Conservation (phyloP, 169 alveolate species). For the Plasmodium fragile region DNA sequence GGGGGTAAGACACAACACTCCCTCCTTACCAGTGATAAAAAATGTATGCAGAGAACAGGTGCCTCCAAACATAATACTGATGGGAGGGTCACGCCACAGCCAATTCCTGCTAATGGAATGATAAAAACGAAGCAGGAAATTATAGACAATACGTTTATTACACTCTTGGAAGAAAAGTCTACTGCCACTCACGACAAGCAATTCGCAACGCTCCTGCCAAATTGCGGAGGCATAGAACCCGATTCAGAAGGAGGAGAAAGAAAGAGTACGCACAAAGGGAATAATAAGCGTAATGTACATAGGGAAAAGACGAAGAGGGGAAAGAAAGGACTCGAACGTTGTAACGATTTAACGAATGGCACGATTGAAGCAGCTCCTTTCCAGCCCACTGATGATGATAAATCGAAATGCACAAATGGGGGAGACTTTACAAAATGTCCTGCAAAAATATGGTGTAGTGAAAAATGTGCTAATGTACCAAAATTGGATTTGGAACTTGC, state of each 20-base stretch:
- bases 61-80: not conserved
- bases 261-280: not conserved
- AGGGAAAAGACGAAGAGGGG: not conserved
- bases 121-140: not conserved
- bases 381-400: not conserved
- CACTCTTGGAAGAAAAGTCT: not conserved
- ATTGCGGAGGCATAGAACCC: not conserved
- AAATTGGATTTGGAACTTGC: not conserved
- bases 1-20: not conserved
- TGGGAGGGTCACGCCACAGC: not conserved
- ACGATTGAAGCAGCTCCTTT: not conserved
- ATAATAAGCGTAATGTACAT: conserved; percentile 6
- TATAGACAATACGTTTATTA: not conserved
- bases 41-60: not conserved
- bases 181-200: not conserved
- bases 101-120: not conserved
- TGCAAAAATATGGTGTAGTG: not conserved
- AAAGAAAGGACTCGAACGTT: not conserved
- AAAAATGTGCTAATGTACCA: not conserved
- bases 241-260: not conserved
- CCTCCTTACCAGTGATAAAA: not conserved
- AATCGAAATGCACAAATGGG: not conserved
- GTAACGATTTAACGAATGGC: not conserved
- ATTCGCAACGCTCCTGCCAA: not conserved
- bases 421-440: not conserved